These are phyloP conservation scores for Amaranthus cruentus DNA, from an alignment of 148 eudicot genomes.

Conservation along the genomic window DNA sequence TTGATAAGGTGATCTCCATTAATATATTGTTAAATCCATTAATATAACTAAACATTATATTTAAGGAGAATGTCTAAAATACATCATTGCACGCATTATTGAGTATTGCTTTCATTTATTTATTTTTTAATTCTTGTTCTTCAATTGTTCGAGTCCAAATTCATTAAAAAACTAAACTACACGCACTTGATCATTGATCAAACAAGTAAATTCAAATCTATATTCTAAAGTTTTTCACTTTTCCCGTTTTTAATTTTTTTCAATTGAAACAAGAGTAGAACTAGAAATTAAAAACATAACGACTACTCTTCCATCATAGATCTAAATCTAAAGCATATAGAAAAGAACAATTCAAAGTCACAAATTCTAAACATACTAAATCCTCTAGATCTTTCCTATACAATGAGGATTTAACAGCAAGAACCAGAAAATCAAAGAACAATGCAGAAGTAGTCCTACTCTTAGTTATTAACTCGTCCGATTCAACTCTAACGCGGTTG, in stretches of 20 bases:
- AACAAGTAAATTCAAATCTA: too few relatives aligned
- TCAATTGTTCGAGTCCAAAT: too few relatives aligned
- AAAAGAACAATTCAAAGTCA: background rate
- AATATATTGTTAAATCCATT: too few relatives aligned
- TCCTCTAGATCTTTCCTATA: background rate
- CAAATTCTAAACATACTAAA: background rate
- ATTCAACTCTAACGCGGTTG: constrained; percentile 60
- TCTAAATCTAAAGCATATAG: background rate
- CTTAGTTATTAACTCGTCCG: constrained; percentile 1
- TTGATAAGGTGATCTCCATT: too few relatives aligned
- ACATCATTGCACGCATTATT: too few relatives aligned
- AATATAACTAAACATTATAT: too few relatives aligned
- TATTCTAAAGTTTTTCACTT: background rate
- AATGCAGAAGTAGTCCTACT: background rate
- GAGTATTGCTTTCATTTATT: too few relatives aligned
- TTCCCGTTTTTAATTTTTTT: background rate
- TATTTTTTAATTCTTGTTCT: too few relatives aligned
- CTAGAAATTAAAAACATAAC: constrained; percentile 4
- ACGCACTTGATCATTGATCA: too few relatives aligned
- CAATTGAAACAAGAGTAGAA: background rate
- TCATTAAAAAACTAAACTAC: too few relatives aligned
- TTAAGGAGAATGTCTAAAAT: too few relatives aligned
- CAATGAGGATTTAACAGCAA: constrained; percentile 1
- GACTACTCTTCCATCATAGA: background rate
- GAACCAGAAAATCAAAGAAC: background rate